Evolutionary conservation across 306 rosid genomes (phyloP), one percentile per base, ranked within the genome.

Genomic region (Rosa multiflora): DNA sequence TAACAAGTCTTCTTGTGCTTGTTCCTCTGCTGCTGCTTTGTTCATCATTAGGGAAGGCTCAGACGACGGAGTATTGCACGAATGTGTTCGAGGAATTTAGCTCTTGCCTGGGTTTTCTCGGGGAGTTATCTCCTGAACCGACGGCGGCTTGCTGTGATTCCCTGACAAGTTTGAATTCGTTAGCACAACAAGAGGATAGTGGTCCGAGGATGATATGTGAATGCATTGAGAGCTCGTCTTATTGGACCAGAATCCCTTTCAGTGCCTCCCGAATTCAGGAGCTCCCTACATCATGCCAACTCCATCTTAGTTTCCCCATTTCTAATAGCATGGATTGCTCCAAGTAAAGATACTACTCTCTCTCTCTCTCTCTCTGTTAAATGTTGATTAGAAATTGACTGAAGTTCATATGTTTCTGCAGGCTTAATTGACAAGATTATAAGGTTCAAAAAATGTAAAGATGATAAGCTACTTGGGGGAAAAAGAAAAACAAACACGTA

Each of bases 321-420:
- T 73, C 76, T 52, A 40, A 73, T 53, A 37, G 67, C 76, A 53
- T 73, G 66, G 67, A 73, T n/a, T 73, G 67, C 37, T 53, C 55
- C 13, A 73, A 6, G 76, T 73, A 73, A 35, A 1, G 4, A 40
- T 37, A 4, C 37, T 67, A 48, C 2, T 3, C 18, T 39, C 26
- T 40, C 73, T 40, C 72, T 40, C 72, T 43, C 26, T 20, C 62
- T 15, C 21, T 53, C 21, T 32, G 37, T 32, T 32, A 32, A 2
- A 32, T 32, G 35, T 32, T 32, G 37, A 32, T 32, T 2, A 32
- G 37, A 32, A 32, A 48, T 9, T 5, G 20, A 51, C 56, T 51
- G 2, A 46, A 10, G 56, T 51, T 51, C 14, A 3, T 51, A 5
- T 51, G 0, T 51, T 51, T 13, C 56, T 51, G 20, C 56, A 17